phyloP scores from a whole-genome alignment of 208 protist species.

The Leishmania tropica region DNA sequence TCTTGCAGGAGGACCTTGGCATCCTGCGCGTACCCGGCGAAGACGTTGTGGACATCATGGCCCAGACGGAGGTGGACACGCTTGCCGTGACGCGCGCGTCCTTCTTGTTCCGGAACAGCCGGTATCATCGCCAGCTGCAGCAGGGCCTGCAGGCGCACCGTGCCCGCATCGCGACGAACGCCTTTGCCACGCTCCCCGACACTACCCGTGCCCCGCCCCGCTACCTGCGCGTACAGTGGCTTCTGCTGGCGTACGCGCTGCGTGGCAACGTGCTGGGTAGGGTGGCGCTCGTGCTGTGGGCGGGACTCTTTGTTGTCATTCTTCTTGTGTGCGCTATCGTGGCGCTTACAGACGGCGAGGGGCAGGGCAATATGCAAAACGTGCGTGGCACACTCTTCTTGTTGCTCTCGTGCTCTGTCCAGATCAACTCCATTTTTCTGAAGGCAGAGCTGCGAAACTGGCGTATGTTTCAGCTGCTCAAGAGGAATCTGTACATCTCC shows the following conservation, averaged over 20 bases:
- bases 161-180: conserved; percentile 17
- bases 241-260: conserved; percentile 33
- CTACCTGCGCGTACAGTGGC: conserved; percentile 16
- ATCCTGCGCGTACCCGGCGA: conserved; percentile 36
- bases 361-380: conserved; percentile 38
- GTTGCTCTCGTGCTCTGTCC: conserved; percentile 50
- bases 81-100: conserved; percentile 26
- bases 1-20: conserved; percentile 35
- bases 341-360: neutral
- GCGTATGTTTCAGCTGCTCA: conserved; percentile 35
- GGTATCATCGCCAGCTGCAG: conserved; percentile 19
- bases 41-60: conserved; percentile 51
- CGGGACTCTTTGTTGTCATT: conserved; percentile 41
- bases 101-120: conserved; percentile 24
- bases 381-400: conserved; percentile 55
- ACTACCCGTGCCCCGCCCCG: neutral
- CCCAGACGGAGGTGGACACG: conserved; percentile 39
- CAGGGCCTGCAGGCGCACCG: conserved; percentile 36
- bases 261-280: conserved; percentile 28
- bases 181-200: neutral
- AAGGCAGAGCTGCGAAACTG: conserved; percentile 51
- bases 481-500: conserved; percentile 44
- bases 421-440: conserved; percentile 49
- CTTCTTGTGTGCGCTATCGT: conserved; percentile 34
- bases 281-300: conserved; percentile 41